phyloP scores from a whole-genome alignment of 2,329 filamentous ascomycete genomes.

The Remersonia thermophila region DNA sequence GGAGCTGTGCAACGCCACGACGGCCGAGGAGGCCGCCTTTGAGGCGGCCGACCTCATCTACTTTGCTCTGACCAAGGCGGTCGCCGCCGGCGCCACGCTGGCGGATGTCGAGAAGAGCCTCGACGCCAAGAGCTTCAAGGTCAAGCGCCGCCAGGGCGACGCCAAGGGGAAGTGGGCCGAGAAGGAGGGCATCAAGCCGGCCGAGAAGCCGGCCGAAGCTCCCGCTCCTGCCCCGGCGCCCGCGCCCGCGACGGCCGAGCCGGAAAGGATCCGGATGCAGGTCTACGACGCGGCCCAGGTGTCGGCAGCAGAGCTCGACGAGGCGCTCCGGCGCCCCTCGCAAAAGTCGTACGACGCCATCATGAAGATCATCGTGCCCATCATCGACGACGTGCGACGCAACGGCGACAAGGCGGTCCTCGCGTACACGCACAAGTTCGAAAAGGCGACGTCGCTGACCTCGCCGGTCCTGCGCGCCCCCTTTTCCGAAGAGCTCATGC shows the following conservation, averaged over 20 bases:
- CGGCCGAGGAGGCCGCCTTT: constrained; percentile 74
- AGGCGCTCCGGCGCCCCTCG: constrained; percentile 74
- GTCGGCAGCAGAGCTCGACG: constrained; percentile 51
- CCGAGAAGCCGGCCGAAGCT: constrained; percentile 23
- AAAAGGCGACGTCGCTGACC: constrained; percentile 83
- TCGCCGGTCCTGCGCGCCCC: constrained; percentile 84
- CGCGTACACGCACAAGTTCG: constrained; percentile 94
- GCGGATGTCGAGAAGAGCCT: constrained; percentile 86
- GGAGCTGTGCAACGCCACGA: constrained; percentile 79
- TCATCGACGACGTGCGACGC: constrained; percentile 74
- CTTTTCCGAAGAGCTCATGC: constrained; percentile 76
- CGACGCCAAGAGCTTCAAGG: constrained; percentile 88
- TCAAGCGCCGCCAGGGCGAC: constrained; percentile 84
- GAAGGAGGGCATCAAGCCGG: constrained; percentile 56
- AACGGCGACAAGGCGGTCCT: constrained; percentile 81
- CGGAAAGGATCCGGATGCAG: constrained; percentile 65
- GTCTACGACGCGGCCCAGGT: constrained; percentile 59
- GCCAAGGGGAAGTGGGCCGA: constrained; percentile 88
- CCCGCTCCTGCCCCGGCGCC: constrained; percentile 25
- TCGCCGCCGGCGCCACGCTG: constrained; percentile 70
- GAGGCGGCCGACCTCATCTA: constrained; percentile 94
- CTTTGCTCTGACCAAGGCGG: constrained; percentile 84
- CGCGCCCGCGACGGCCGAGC: constrained; percentile 26
- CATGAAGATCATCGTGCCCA: constrained; percentile 79
- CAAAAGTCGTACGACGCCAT: constrained; percentile 93